A percentile compares a stretch with the other conserved stretches of the same genome.
Evolutionary conservation across 108 stramenopile species (phyloP).

Genomic region (Bacterosira constricta): DNA sequence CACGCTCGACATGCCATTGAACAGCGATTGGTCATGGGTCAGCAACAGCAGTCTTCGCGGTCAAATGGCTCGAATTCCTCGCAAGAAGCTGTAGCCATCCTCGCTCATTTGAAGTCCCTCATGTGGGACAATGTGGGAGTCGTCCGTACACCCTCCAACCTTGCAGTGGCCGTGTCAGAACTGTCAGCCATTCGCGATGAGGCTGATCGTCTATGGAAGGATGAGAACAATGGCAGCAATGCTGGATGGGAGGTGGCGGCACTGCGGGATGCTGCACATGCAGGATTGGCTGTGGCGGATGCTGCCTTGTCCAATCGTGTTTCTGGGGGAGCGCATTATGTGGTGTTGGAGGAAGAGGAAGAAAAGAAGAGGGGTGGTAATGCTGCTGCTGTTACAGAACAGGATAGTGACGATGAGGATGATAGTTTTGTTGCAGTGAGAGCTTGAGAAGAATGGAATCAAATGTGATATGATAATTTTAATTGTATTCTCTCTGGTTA

Average conservation of each 20-base stretch:
- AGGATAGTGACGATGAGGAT: slow-evolving; percentile 41
- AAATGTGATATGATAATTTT: not conserved
- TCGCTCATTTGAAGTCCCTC: slow-evolving; percentile 60
- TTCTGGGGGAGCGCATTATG: slow-evolving; percentile 78
- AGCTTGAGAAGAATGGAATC: too few species aligned
- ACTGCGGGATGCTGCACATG: slow-evolving; percentile 78
- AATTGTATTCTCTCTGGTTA: not conserved
- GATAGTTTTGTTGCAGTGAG: slow-evolving; percentile 18
- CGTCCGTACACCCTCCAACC: slow-evolving; percentile 77
- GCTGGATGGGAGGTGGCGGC: slow-evolving; percentile 68
- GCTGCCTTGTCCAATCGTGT: slow-evolving; percentile 67
- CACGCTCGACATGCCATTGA: slow-evolving; percentile 25
- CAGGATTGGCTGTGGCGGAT: slow-evolving; percentile 73
- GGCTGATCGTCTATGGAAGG: slow-evolving; percentile 61
- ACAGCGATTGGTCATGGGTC: slow-evolving; percentile 21
- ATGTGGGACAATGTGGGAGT: slow-evolving; percentile 97
- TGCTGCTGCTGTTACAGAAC: not conserved
- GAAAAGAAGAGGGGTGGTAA: slow-evolving; percentile 4
- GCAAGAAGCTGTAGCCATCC: slow-evolving; percentile 53
- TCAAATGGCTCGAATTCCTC: not conserved
- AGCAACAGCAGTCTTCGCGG: too few species aligned
- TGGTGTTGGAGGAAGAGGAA: slow-evolving; percentile 51
- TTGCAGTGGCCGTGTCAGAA: slow-evolving; percentile 63
- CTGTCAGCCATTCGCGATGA: slow-evolving; percentile 61
- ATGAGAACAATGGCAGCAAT: not conserved